Percentiles rank a stretch among this genome's conserved stretches.
Conservation (phyloP, 495 filamentous ascomycete genomes). For the Astrocystis sublimbata region DNA sequence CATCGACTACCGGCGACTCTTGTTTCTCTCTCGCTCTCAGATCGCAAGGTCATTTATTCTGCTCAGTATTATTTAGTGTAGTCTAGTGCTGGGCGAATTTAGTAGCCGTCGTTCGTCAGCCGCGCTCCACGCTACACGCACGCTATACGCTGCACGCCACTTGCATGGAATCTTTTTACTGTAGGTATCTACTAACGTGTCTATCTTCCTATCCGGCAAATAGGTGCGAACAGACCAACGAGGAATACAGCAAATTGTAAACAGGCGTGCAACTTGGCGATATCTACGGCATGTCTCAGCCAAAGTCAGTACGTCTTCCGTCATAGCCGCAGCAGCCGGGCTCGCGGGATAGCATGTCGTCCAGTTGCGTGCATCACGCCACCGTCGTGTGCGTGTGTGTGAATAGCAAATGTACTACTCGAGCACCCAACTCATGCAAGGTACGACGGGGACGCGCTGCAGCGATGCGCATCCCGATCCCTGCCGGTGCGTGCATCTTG, state of each 20-base stretch:
- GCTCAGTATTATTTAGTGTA: not conserved
- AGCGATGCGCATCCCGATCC: slow-evolving; percentile 17
- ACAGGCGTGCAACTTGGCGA: not conserved
- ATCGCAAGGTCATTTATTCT: not conserved
- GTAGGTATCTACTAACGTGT: no score
- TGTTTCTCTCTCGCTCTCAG: not conserved
- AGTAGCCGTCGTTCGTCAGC: no score
- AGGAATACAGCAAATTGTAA: not conserved
- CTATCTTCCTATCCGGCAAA: not conserved
- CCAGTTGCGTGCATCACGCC: not conserved
- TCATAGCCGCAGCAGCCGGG: slow-evolving; percentile 13
- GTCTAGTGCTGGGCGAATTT: no score
- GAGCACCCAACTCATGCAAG: slow-evolving; percentile 18
- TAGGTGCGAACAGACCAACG: not conserved
- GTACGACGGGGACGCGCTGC: slow-evolving; percentile 19
- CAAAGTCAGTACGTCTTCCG: not conserved
- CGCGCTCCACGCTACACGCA: no score
- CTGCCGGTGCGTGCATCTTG: not conserved
- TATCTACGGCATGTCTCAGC: not conserved
- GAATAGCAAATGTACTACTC: not conserved
- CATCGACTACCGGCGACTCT: not conserved
- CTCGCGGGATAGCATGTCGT: not conserved
- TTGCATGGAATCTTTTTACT: no score
- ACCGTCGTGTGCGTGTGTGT: not conserved
- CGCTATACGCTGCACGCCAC: no score